Conservation (phyloP, 192 early-diverging fungal species). For the Cetraspora pellucida region DNA sequence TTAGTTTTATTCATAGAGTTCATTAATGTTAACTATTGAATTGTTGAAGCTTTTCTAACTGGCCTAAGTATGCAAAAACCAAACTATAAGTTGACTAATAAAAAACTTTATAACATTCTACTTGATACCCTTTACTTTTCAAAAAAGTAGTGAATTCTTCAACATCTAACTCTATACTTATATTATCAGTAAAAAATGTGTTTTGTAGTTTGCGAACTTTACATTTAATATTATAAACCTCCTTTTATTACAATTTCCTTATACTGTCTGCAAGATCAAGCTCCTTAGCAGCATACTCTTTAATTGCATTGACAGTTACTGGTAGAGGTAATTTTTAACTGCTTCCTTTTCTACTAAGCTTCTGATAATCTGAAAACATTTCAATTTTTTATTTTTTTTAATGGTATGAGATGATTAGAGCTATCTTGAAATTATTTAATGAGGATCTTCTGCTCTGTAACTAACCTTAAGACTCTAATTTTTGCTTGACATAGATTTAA, state of each 20-base stretch:
- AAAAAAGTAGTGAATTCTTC: background rate
- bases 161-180: conserved; percentile 14
- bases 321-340: conserved; percentile 5
- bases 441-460: too few relatives aligned
- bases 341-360: conserved; percentile 19
- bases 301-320: background rate
- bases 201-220: background rate
- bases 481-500: too few relatives aligned
- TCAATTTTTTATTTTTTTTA: background rate
- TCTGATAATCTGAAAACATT: background rate
- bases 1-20: background rate
- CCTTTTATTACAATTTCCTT: too few relatives aligned
- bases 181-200: background rate
- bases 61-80: conserved; percentile 3
- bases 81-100: conserved; percentile 12
- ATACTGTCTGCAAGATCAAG: background rate
- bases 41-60: conserved; percentile 14
- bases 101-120: background rate
- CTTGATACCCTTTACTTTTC: conserved; percentile 5
- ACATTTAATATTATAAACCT: too few relatives aligned
- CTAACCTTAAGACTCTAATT: too few relatives aligned
- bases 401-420: too few relatives aligned
- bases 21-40: conserved; percentile 34
- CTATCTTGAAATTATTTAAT: too few relatives aligned
- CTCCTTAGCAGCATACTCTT: background rate